Percentiles rank a stretch among this genome's conserved stretches.
Conservation (phyloP, 2,329 filamentous ascomycete species). For the Bipolaris zeicola region DNA sequence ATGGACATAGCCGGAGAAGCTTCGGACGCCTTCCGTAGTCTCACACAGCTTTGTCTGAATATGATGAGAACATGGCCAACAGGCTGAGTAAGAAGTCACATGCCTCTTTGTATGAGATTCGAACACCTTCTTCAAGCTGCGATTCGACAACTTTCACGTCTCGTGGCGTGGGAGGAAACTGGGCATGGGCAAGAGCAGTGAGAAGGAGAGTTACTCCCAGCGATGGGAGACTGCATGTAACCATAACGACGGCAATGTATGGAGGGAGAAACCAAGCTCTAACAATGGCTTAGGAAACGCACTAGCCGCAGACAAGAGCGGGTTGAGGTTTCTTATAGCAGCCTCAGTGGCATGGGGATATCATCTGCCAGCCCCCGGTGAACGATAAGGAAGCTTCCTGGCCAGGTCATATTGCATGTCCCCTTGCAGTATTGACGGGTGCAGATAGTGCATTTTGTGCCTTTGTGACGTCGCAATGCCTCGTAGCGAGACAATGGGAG, state of each 20-base stretch:
- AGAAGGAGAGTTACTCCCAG: conserved; percentile 23
- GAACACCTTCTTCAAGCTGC: conserved; percentile 47
- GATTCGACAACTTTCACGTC: conserved; percentile 49
- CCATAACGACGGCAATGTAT: conserved; percentile 12
- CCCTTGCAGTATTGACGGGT: conserved; percentile 16
- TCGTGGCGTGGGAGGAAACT: conserved; percentile 49
- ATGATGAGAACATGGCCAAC: not conserved
- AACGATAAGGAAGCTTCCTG: conserved; percentile 30
- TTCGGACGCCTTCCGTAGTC: conserved; percentile 60
- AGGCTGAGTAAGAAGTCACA: not conserved
- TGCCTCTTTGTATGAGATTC: conserved; percentile 54
- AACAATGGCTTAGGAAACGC: not conserved
- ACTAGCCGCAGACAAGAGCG: not conserved
- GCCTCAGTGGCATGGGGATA: not conserved
- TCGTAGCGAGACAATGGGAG: conserved; percentile 14
- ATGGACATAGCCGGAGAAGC: conserved; percentile 66
- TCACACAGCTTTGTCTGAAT: conserved; percentile 58
- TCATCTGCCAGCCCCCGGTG: not conserved
- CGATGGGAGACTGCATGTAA: conserved; percentile 10
- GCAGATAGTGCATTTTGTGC: conserved; percentile 7
- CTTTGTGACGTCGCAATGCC: conserved; percentile 24
- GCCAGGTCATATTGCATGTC: conserved; percentile 23
- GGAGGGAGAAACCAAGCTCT: not conserved
- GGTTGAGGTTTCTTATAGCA: not conserved
- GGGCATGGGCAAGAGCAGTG: conserved; percentile 28